Percentiles rank a stretch among this genome's conserved stretches.
Conservation (phyloP, 164 flowering plant genomes). For the Vitis vinifera region DNA sequence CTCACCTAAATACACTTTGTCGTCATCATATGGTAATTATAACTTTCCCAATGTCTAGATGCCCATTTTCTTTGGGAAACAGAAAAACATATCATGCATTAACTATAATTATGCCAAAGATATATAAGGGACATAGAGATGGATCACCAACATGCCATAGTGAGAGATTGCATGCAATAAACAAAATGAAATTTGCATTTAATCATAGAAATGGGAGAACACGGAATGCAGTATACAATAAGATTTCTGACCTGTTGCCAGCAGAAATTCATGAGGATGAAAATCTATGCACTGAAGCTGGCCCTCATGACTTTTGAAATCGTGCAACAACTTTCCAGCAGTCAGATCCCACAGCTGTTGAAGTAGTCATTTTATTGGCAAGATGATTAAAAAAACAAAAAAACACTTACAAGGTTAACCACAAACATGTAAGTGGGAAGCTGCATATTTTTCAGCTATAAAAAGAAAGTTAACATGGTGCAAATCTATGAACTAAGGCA, state of each 20-base stretch:
- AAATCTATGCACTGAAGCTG: slow-evolving; percentile 95
- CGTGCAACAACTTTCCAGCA: slow-evolving; percentile 96
- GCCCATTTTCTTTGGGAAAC: neutral
- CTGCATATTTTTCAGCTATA: too few relatives aligned
- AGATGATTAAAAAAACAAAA: neutral
- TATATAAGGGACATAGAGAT: neutral
- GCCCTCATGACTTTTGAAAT: slow-evolving; percentile 93
- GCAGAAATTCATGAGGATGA: slow-evolving; percentile 96
- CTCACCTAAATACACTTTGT: too few relatives aligned
- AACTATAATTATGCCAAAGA: neutral
- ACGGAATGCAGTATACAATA: neutral
- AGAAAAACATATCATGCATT: neutral
- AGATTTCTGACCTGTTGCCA: slow-evolving; percentile 80
- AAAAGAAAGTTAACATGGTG: too few relatives aligned
- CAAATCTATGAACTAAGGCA: too few relatives aligned
- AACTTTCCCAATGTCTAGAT: neutral
- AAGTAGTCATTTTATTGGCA: slow-evolving; percentile 1
- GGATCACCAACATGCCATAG: too few relatives aligned
- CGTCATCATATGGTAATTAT: neutral
- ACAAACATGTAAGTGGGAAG: too few relatives aligned
- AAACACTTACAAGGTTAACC: neutral
- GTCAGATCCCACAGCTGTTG: slow-evolving; percentile 96
- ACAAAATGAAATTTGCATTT: neutral
- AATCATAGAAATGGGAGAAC: neutral
- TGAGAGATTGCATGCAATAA: neutral